phyloP scores from a whole-genome alignment of 2,329 filamentous ascomycete genomes.

The Westerdykella ornata region DNA sequence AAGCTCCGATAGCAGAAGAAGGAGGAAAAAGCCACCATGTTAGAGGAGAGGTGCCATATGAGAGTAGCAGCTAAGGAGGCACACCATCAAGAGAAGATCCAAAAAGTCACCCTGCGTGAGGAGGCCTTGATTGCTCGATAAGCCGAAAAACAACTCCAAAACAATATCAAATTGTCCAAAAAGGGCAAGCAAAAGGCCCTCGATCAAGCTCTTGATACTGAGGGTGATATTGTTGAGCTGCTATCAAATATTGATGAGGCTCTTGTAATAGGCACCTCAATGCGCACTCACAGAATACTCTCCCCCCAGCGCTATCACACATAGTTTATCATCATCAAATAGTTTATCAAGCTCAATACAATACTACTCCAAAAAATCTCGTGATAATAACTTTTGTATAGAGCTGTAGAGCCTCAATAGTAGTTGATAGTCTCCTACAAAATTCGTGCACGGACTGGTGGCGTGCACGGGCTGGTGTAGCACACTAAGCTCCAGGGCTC shows the following conservation, averaged over 20 bases:
- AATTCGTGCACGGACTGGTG: neutral
- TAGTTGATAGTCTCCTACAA: neutral
- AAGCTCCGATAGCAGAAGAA: neutral
- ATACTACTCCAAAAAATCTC: too few relatives aligned
- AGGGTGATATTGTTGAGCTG: neutral
- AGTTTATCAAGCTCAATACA: neutral
- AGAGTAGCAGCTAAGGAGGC: neutral
- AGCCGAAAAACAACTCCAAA: neutral
- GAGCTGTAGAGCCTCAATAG: too few relatives aligned
- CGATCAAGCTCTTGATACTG: neutral
- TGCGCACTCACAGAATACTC: neutral
- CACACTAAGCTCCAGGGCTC: too few relatives aligned
- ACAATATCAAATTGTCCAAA: neutral
- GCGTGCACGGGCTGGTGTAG: neutral
- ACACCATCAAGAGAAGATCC: neutral
- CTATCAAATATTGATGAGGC: neutral
- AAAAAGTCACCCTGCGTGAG: neutral
- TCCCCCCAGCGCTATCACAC: neutral
- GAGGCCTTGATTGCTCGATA: too few relatives aligned
- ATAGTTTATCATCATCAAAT: neutral
- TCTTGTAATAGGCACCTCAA: neutral
- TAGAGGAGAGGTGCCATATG: neutral
- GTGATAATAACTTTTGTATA: too few relatives aligned
- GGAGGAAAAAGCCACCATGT: neutral
- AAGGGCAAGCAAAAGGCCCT: neutral